Percentiles rank a stretch among this genome's conserved stretches.
Conservation (phyloP, 169 alveolate species). For the Babesia bigemina region DNA sequence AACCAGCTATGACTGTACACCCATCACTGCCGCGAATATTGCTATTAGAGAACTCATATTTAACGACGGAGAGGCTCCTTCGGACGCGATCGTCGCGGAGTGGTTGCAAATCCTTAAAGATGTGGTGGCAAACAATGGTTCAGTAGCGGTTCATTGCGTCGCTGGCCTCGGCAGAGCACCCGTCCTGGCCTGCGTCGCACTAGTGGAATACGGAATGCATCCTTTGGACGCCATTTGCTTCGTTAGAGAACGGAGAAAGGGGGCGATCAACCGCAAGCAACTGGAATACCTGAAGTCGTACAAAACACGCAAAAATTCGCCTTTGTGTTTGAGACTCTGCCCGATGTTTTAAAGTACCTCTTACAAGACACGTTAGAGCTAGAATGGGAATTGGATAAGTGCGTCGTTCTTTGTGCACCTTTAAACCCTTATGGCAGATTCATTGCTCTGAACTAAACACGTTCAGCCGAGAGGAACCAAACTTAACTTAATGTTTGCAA, state of each 20-base stretch:
- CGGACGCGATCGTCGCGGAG: conserved; percentile 78
- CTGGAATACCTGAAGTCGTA: conserved; percentile 74
- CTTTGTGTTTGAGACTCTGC: conserved; percentile 64
- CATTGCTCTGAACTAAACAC: too few species aligned
- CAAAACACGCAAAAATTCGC: conserved; percentile 68
- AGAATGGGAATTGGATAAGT: too few species aligned
- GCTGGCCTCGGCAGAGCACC: conserved; percentile 94
- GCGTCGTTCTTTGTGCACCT: too few species aligned
- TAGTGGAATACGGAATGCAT: conserved; percentile 89
- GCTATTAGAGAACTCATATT: conserved; percentile 82
- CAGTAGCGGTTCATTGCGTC: conserved; percentile 92
- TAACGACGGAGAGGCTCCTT: conserved; percentile 91
- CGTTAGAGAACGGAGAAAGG: conserved; percentile 86
- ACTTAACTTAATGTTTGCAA: too few species aligned
- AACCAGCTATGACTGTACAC: conserved; percentile 79
- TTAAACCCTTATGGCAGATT: too few species aligned
- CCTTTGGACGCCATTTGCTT: conserved; percentile 87
- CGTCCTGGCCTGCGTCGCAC: conserved; percentile 87
- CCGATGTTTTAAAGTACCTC: conserved; percentile 53
- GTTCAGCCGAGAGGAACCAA: too few species aligned
- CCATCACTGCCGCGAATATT: conserved; percentile 75
- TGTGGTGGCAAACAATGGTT: conserved; percentile 74
- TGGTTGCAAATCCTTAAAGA: conserved; percentile 84
- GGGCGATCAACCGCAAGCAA: conserved; percentile 82
- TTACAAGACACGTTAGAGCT: too few species aligned